These are phyloP conservation scores for Capsicum chinense DNA, from an alignment of 257 asterid genomes.

Conservation along the genomic window DNA sequence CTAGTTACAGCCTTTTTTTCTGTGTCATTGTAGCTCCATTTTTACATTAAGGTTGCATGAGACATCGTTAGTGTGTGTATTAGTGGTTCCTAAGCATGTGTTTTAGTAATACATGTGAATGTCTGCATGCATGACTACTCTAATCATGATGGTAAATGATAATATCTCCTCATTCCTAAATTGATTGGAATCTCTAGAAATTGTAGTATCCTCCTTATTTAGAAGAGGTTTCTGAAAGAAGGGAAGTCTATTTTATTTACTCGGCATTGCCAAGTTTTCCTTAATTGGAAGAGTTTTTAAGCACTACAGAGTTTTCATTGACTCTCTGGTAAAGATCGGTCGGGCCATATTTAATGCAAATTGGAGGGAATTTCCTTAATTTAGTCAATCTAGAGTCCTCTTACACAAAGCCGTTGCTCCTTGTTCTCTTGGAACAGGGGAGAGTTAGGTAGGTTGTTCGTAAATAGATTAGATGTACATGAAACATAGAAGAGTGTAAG, in stretches of 20 bases:
- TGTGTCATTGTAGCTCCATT: not conserved
- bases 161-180: slow-evolving; percentile 11
- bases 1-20: not conserved
- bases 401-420: not conserved
- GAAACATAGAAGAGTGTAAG: not conserved
- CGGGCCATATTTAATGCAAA: too few relatives aligned
- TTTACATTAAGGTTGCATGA: not conserved
- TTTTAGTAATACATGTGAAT: not conserved
- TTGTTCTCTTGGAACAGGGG: not conserved
- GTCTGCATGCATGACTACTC: not conserved
- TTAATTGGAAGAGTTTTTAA: not conserved
- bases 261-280: not conserved
- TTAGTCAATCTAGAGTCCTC: not conserved
- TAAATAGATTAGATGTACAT: slow-evolving; percentile 14
- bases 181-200: not conserved
- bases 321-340: not conserved
- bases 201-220: not conserved
- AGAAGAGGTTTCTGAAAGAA: not conserved
- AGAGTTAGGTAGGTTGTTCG: not conserved
- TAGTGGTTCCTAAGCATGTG: slow-evolving; percentile 18
- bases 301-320: not conserved
- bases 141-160: slow-evolving; percentile 8
- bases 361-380: too few relatives aligned
- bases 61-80: not conserved
- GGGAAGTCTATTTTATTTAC: not conserved